Percentiles rank a stretch among this genome's conserved stretches.
These are phyloP conservation scores for Iris macrosiphon DNA, from an alignment of 106 monocot genomes.

Conservation along the genomic window DNA sequence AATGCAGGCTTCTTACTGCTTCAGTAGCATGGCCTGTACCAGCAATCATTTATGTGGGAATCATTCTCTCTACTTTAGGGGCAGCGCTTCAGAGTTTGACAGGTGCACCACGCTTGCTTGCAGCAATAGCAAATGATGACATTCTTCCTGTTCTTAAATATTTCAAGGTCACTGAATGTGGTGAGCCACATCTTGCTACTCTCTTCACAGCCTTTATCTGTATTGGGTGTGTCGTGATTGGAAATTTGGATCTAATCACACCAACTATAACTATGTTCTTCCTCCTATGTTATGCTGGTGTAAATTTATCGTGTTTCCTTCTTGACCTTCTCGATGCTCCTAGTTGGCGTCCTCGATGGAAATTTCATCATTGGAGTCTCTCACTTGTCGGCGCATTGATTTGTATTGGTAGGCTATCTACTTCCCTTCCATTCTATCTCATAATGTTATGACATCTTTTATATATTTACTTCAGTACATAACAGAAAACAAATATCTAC, in stretches of 20 bases:
- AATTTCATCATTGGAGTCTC: slow-evolving; percentile 97
- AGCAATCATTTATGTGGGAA: slow-evolving; percentile 83
- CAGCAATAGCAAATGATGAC: slow-evolving; percentile 97
- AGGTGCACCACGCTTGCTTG: slow-evolving; percentile 92
- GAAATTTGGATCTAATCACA: slow-evolving; percentile 91
- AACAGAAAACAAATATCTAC: too few relatives aligned
- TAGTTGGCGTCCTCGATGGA: slow-evolving; percentile 98
- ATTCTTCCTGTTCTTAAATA: slow-evolving; percentile 96
- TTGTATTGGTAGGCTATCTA: slow-evolving; percentile 60
- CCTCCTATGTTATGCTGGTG: slow-evolving; percentile 89
- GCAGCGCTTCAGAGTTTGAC: slow-evolving; percentile 94
- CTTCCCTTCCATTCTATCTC: neutral
- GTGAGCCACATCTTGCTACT: slow-evolving; percentile 88
- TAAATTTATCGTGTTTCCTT: slow-evolving; percentile 93
- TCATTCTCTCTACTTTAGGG: slow-evolving; percentile 92
- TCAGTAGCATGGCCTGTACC: slow-evolving; percentile 90
- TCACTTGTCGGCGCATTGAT: slow-evolving; percentile 84
- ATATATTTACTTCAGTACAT: too few relatives aligned
- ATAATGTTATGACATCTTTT: neutral
- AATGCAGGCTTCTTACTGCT: slow-evolving; percentile 84
- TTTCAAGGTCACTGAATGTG: slow-evolving; percentile 75
- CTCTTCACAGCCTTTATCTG: slow-evolving; percentile 92
- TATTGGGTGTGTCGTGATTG: slow-evolving; percentile 85
- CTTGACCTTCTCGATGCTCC: slow-evolving; percentile 98
- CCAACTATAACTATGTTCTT: slow-evolving; percentile 99